Conservation (phyloP, 2,329 filamentous ascomycete species). For the Polychaeton citri region DNA sequence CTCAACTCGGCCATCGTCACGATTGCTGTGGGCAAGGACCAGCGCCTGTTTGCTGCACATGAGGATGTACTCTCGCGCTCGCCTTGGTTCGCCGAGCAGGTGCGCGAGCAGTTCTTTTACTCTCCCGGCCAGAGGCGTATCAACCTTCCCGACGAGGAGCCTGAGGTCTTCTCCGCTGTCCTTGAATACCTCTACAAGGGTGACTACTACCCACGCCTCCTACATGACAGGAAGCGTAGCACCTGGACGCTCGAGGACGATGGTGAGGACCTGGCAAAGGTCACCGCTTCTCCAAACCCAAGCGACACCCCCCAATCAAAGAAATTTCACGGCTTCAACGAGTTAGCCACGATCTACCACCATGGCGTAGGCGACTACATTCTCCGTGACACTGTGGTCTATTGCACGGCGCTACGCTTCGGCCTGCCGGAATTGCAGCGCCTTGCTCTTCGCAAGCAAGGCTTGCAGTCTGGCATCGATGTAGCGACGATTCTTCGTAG, state of each 20-base stretch:
- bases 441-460: constrained; percentile 86
- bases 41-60: constrained; percentile 86
- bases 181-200: constrained; percentile 97
- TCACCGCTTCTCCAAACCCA: constrained; percentile 4
- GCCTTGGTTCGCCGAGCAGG: constrained; percentile 53
- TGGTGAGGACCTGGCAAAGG: constrained; percentile 26
- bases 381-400: constrained; percentile 85
- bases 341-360: constrained; percentile 62
- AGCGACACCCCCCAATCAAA: constrained; percentile 18
- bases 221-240: constrained; percentile 74
- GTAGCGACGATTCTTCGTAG: constrained; percentile 83
- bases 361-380: constrained; percentile 60
- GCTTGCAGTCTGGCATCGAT: constrained; percentile 82
- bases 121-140: constrained; percentile 54
- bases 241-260: constrained; percentile 80
- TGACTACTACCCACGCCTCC: constrained; percentile 81
- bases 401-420: constrained; percentile 84
- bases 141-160: constrained; percentile 66
- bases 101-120: constrained; percentile 61
- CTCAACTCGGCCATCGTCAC: constrained; percentile 68
- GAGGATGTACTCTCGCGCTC: constrained; percentile 81
- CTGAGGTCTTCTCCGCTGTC: constrained; percentile 82
- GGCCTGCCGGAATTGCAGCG: constrained; percentile 85
- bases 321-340: constrained; percentile 40
- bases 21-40: constrained; percentile 68